Base-by-base conservation (phyloP, 768 basidiomycete species). In the Boletus sp. region DNA sequence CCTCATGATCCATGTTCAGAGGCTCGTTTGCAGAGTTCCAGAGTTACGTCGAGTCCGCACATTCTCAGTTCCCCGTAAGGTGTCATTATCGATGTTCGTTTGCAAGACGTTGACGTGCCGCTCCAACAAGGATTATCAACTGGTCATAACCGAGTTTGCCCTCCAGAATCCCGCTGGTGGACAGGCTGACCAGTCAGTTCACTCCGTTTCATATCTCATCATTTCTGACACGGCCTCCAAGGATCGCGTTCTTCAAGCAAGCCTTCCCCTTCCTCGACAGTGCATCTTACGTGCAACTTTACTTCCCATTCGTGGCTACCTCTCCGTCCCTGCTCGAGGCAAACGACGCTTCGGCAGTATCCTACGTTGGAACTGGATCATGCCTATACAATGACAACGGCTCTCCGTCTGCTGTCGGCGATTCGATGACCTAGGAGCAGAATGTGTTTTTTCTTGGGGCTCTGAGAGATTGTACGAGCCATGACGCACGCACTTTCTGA, bases 261-360 rank as follows among this genome's bases (percentile, higher is more conserved):
- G 73, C 73, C 4, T 73, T 75, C 33, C 1, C 66, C 15, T 76
- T 76, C 67, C 69, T 75, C n/a, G 73, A 75, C 30, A 17, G 40
- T 1, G 59, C 67, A 12, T 35, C 66, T 20, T 75, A 68, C 11
- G 71, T 75, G 6, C 32, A 63, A 14, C 65, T 76, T 46, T 75
- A 75, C 56, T 75, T 76, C 64, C 73, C 73, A 39, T 75, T 75
- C 58, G 36, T 76, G 24, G 73, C 75, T 1, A 72, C 68, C 2
- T 58, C 72, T 12, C 65, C 75, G 2, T 40, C 58, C 14, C 40
- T 75, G 18, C 61, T 71, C 24, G 3, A 51, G 11, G 33, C 29
- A 11, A 47, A 76, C 36, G 64, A 69, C 24, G 15, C 60, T 3
- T 3, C 11, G 0, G 73, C 57, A 2, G 58, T 10, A n/a, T 0